Percentiles rank a stretch among this genome's conserved stretches.
Conservation (phyloP, 2,329 filamentous ascomycete species). For the Cryphonectria japonica region DNA sequence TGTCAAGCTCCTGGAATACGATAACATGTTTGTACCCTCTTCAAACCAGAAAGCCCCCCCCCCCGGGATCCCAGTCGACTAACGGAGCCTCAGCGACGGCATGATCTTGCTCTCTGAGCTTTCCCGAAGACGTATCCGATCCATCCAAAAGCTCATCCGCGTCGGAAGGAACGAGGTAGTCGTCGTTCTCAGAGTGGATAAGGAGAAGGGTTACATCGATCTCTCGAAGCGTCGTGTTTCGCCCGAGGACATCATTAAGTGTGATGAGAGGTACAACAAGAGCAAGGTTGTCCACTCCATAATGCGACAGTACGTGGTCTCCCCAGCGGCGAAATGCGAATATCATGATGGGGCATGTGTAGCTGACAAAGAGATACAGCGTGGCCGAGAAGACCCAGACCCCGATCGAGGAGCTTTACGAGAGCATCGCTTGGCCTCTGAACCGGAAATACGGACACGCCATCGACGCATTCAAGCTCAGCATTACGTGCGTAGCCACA, state of each 20-base stretch:
- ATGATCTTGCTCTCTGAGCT: slow-evolving; percentile 99
- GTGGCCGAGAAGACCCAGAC: slow-evolving; percentile 95
- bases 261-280: slow-evolving; percentile 99
- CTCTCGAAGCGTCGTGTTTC: slow-evolving; percentile 97
- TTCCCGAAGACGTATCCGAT: slow-evolving; percentile 95
- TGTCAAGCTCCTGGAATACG: slow-evolving; percentile 98
- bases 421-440: slow-evolving; percentile 93
- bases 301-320: slow-evolving; percentile 66
- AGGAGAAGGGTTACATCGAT: slow-evolving; percentile 99
- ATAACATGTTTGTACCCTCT: slow-evolving; percentile 71
- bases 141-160: slow-evolving; percentile 98
- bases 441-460: slow-evolving; percentile 98
- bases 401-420: slow-evolving; percentile 93
- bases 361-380: slow-evolving; percentile 44
- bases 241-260: slow-evolving; percentile 96
- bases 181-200: slow-evolving; percentile 97
- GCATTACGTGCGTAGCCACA: slow-evolving; percentile 73
- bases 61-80: slow-evolving; percentile 4
- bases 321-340: not conserved
- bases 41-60: not conserved
- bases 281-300: slow-evolving; percentile 99
- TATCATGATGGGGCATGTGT: not conserved
- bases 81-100: slow-evolving; percentile 63
- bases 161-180: slow-evolving; percentile 98
- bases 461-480: slow-evolving; percentile 98